Percentiles rank a stretch among this genome's conserved stretches.
phyloP scores from a whole-genome alignment of 2,329 filamentous ascomycete genomes.

The Fusarium miscanthi region DNA sequence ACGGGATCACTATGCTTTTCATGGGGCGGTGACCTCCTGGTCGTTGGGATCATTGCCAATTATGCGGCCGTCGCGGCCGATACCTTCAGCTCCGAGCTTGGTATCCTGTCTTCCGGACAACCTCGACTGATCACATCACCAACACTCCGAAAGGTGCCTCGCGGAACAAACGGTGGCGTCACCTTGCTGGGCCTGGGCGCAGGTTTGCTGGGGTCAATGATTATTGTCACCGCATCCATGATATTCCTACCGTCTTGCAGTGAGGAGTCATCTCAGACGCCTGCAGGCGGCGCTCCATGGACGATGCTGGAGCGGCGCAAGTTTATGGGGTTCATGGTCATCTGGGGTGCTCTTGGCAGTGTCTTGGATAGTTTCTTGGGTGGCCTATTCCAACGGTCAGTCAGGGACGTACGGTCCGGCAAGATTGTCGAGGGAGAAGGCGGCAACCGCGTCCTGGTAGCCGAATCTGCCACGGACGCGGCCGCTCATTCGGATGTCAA shows the following conservation, averaged over 20 bases:
- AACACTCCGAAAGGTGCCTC: slow-evolving; percentile 80
- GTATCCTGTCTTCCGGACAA: slow-evolving; percentile 80
- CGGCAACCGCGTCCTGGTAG: slow-evolving; percentile 69
- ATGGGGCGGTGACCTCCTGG: slow-evolving; percentile 71
- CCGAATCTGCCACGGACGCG: slow-evolving; percentile 44
- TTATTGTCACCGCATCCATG: slow-evolving; percentile 74
- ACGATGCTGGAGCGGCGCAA: slow-evolving; percentile 56
- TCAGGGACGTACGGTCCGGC: slow-evolving; percentile 83
- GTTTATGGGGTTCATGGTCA: slow-evolving; percentile 68
- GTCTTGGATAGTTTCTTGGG: slow-evolving; percentile 90
- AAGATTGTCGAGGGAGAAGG: slow-evolving; percentile 91
- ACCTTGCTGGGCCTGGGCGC: slow-evolving; percentile 78
- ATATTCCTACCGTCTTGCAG: slow-evolving; percentile 76
- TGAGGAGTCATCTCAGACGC: slow-evolving; percentile 50
- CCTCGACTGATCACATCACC: slow-evolving; percentile 89
- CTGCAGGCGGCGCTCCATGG: slow-evolving; percentile 63
- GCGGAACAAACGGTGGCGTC: slow-evolving; percentile 94
- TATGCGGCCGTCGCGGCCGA: slow-evolving; percentile 94
- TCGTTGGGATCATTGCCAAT: slow-evolving; percentile 78
- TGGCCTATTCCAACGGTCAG: slow-evolving; percentile 84
- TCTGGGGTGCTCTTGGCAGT: slow-evolving; percentile 83
- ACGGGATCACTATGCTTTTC: slow-evolving; percentile 64
- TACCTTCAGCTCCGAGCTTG: slow-evolving; percentile 94
- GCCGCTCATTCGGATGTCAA: slow-evolving; percentile 51
- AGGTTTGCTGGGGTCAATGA: slow-evolving; percentile 77